Base-by-base conservation (phyloP, 306 rosid species). In the Vigna mungo region DNA sequence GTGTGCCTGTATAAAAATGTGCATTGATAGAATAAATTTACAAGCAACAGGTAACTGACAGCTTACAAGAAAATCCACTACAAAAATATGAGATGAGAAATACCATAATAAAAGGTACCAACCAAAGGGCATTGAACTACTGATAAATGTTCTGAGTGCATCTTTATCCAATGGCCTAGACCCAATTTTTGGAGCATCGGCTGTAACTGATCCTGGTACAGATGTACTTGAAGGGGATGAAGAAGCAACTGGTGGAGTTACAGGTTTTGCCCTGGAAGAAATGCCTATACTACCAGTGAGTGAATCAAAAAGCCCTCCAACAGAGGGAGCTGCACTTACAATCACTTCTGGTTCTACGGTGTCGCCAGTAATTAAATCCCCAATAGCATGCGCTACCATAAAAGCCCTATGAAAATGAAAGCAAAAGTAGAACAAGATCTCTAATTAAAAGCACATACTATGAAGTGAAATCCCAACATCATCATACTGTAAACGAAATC, bases 101-200 rank as follows among this genome's bases (percentile, higher is more conserved):
- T 80, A 88, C 91, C 94, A 85, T 82, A 90, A 78, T 83, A 79
- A 87, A 84, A 87, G 84, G 88, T 89, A 92, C 99, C 84, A 84
- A 95, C 99, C 99, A 92, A 95, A 95, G 82, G 99, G 98, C 97
- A 95, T 89, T 76, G 98, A 88, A 80, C 97, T 86, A 80, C 96
- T 88, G 77, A 92, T 87, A 85, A 90, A 95, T 86, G 90, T 85
- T 83, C 96, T 86, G 43, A 95, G 92, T 14, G 89, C 88, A 86
- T 95, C 98, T 85, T 89, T 95, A 78, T 95, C 96, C 75, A 92
- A 86, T 77, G 83, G 92, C 88, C 86, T 89, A 36, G 84, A 83
- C 78, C 92, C 96, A 67, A 69, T 78, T 86, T 76, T 92, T 6
- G 86, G 91, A 74, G 86, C 82, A 81, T 95, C 99, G 14, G 88